Conservation (phyloP, 1,284 basidiomycete genomes). For the Coniferiporia weirii region DNA sequence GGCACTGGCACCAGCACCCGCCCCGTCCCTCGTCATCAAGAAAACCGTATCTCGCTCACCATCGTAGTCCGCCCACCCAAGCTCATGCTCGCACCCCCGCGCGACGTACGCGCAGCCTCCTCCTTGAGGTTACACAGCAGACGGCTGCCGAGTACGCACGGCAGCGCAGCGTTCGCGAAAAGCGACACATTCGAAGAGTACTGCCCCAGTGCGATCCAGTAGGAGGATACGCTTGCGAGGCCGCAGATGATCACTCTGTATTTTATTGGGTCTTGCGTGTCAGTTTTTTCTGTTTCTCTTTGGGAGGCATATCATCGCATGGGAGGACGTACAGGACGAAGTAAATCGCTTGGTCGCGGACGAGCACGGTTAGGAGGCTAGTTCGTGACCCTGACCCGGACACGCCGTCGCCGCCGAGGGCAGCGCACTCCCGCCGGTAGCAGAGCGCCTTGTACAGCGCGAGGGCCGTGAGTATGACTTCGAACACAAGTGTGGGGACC, state of each 20-base stretch:
- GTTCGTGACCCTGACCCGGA: not conserved
- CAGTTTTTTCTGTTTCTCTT: not conserved
- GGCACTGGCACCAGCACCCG: too few relatives aligned
- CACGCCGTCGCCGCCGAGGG: not conserved
- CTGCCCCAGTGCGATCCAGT: conserved; percentile 3
- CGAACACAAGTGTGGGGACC: conserved; percentile 4
- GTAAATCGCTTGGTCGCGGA: conserved; percentile 11
- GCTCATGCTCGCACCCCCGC: not conserved
- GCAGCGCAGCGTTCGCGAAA: conserved; percentile 4
- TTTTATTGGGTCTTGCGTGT: not conserved
- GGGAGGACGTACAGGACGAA: conserved; percentile 10
- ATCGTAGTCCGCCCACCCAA: too few relatives aligned
- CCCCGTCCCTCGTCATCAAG: too few relatives aligned
- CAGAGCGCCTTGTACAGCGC: not conserved
- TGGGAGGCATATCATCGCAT: not conserved
- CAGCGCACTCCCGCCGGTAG: not conserved
- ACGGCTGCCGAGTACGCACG: conserved; percentile 12
- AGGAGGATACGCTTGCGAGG: conserved; percentile 8
- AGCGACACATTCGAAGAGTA: conserved; percentile 9
- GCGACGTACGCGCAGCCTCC: not conserved
- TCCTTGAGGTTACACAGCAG: conserved; percentile 11
- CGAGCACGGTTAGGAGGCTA: not conserved
- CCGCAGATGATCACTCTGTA: conserved; percentile 12
- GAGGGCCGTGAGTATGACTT: conserved; percentile 3
- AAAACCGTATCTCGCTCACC: too few relatives aligned